Conservation (phyloP, 2,329 filamentous ascomycete species). For the Tolypocladium paradoxum region DNA sequence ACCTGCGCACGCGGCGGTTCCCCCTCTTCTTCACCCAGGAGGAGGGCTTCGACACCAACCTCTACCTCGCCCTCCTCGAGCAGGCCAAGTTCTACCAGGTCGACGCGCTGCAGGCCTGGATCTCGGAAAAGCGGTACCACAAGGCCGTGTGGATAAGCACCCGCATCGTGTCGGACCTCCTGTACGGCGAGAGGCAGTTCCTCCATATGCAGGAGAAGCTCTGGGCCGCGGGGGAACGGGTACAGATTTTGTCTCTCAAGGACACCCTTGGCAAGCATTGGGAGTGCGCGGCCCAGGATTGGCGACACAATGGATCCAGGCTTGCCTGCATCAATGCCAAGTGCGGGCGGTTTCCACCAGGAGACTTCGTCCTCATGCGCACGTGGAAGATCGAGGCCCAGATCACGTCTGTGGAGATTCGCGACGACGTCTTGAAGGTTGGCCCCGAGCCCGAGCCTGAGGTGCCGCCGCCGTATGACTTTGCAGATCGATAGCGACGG, state of each 20-base stretch:
- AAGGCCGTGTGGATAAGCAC: constrained; percentile 6
- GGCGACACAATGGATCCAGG: background rate
- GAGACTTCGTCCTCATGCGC: background rate
- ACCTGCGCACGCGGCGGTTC: constrained; percentile 20
- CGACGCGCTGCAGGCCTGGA: constrained; percentile 13
- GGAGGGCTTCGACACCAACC: constrained; percentile 19
- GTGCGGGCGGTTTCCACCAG: background rate
- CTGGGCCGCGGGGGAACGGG: background rate
- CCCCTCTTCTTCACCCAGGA: constrained; percentile 21
- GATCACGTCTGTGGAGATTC: background rate
- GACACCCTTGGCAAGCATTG: background rate
- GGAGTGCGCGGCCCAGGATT: background rate
- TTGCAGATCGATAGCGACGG: background rate
- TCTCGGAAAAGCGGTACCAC: constrained; percentile 6
- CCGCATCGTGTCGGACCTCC: background rate
- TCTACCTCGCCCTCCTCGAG: constrained; percentile 21
- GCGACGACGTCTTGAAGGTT: background rate
- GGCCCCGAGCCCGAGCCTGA: background rate
- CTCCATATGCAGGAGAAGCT: background rate
- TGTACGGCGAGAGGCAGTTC: background rate
- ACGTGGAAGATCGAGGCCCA: background rate
- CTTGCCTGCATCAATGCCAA: background rate
- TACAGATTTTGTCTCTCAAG: background rate
- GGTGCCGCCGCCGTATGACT: background rate
- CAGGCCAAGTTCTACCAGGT: constrained; percentile 23